These are phyloP conservation scores for Apostasia ramifera DNA, from an alignment of 106 monocot genomes.

Conservation along the genomic window DNA sequence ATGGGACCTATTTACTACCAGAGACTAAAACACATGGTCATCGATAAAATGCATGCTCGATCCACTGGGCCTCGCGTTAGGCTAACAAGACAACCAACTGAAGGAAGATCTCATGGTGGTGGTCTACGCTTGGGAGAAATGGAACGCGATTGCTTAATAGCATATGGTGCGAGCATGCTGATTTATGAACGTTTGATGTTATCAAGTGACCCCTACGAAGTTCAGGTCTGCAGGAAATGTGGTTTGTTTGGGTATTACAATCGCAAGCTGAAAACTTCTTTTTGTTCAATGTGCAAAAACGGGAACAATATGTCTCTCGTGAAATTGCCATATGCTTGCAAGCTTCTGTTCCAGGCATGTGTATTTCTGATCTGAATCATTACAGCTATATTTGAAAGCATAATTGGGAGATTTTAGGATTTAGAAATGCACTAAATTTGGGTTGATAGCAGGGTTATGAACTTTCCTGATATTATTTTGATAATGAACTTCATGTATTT, in stretches of 20 bases:
- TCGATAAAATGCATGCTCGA: conserved; percentile 96
- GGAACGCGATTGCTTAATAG: conserved; percentile 99
- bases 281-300: conserved; percentile 90
- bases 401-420: neutral
- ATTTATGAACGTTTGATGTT: conserved; percentile 91
- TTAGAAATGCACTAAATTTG: neutral
- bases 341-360: conserved; percentile 88
- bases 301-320: conserved; percentile 74
- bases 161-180: conserved; percentile 98
- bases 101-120: conserved; percentile 88
- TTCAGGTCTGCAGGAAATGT: conserved; percentile 89
- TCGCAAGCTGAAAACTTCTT: conserved; percentile 71
- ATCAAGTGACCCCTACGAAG: conserved; percentile 96
- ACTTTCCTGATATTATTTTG: neutral
- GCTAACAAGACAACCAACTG: conserved; percentile 90
- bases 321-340: conserved; percentile 97
- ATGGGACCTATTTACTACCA: conserved; percentile 99
- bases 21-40: conserved; percentile 91
- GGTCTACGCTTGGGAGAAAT: conserved; percentile 92
- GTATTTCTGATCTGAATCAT: neutral
- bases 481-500: no score
- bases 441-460: neutral
- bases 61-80: conserved; percentile 70
- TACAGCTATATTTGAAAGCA: neutral
- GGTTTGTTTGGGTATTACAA: conserved; percentile 94